Evolutionary conservation across 192 early-diverging fungal species (phyloP).

Genomic region (Backusella psychrophila): DNA sequence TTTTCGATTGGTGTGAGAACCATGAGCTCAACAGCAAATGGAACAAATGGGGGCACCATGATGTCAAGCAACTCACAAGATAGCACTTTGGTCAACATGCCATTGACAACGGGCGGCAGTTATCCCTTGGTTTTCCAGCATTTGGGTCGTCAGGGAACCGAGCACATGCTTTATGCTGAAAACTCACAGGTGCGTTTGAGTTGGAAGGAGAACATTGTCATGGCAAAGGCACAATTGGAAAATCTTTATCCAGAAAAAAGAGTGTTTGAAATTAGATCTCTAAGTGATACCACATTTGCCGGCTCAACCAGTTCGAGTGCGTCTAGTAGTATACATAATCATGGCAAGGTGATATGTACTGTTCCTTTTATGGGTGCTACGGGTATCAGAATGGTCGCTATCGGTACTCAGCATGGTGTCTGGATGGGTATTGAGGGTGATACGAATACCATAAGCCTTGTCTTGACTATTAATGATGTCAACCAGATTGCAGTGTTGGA

Average conservation of each 20-base stretch:
- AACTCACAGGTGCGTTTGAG: constrained; percentile 66
- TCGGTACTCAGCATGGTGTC: constrained; percentile 85
- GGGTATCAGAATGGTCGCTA: constrained; percentile 62
- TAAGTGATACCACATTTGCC: constrained; percentile 44
- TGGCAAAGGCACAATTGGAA: constrained; percentile 45
- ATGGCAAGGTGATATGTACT: constrained; percentile 55
- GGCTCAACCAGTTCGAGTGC: constrained; percentile 15
- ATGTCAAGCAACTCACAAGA: background rate
- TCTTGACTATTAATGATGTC: constrained; percentile 51
- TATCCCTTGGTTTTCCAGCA: constrained; percentile 69
- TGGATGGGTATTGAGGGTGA: constrained; percentile 72
- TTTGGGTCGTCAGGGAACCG: constrained; percentile 69
- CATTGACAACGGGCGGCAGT: constrained; percentile 42
- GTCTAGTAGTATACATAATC: constrained; percentile 34
- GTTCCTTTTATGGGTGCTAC: constrained; percentile 36
- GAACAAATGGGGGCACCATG: background rate
- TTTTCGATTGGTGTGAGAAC: constrained; percentile 15
- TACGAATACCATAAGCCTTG: constrained; percentile 26
- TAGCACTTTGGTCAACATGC: background rate
- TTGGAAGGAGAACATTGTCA: constrained; percentile 81
- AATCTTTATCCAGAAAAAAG: constrained; percentile 28
- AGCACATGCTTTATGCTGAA: constrained; percentile 69
- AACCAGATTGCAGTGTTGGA: constrained; percentile 84
- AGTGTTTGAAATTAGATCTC: constrained; percentile 50
- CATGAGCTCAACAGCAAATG: constrained; percentile 9